Conservation (phyloP, 352 stramenopile genomes). For the Peronospora farinosa region DNA sequence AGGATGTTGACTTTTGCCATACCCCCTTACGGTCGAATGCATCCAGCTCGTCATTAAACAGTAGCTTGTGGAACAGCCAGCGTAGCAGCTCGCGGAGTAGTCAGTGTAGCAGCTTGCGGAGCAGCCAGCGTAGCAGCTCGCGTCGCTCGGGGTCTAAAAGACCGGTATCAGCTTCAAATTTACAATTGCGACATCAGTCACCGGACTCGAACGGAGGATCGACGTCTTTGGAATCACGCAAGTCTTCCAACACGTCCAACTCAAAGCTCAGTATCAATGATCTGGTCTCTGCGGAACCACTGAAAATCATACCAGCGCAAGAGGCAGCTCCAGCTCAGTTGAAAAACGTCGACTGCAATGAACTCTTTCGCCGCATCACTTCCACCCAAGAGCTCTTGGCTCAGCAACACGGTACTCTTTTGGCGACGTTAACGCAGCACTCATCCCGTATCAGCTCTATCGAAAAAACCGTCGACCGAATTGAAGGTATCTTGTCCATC, state of each 20-base stretch:
- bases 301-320: conserved; percentile 1
- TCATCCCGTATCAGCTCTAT: conserved; percentile 51
- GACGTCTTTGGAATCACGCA: conserved; percentile 13
- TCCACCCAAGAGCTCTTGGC: conserved; percentile 61
- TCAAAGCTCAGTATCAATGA: conserved; percentile 27
- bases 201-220: conserved; percentile 27
- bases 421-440: conserved; percentile 40
- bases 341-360: conserved; percentile 30
- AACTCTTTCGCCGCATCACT: conserved; percentile 58
- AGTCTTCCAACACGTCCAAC: conserved; percentile 6
- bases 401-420: conserved; percentile 39
- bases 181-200: conserved; percentile 26
- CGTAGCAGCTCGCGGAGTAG: conserved; percentile 13
- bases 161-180: conserved; percentile 5
- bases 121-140: conserved; percentile 11
- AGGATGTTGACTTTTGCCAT: conserved; percentile 30
- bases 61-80: conserved; percentile 9
- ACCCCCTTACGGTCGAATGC: conserved; percentile 20
- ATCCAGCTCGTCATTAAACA: conserved; percentile 19
- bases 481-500: conserved; percentile 35
- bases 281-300: conserved; percentile 21
- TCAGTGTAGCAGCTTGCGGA: conserved; percentile 9
- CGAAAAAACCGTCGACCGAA: conserved; percentile 38
- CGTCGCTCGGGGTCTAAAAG: conserved; percentile 12
- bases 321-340: conserved; percentile 16